Conservation (phyloP, 2,329 filamentous ascomycete genomes). For the Aspergillus neoniger region DNA sequence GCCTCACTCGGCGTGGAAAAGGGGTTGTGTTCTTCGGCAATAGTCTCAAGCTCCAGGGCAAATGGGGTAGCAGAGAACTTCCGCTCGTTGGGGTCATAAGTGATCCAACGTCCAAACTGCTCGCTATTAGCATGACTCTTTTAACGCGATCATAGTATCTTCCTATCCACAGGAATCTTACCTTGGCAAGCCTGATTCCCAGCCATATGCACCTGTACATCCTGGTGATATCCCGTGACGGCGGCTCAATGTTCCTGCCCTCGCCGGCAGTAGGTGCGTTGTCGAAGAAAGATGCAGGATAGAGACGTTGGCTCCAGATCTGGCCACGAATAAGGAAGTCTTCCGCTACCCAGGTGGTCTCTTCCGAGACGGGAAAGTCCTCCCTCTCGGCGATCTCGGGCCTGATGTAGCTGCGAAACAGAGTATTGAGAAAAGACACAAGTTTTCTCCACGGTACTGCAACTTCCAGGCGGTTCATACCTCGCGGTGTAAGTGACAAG, state of each 20-base stretch:
- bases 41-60: conserved; percentile 28
- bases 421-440: conserved; percentile 55
- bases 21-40: conserved; percentile 16
- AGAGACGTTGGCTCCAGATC: conserved; percentile 53
- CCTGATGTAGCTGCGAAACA: conserved; percentile 45
- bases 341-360: conserved; percentile 56
- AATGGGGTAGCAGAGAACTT: conserved; percentile 37
- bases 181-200: conserved; percentile 46
- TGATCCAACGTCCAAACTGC: conserved; percentile 45
- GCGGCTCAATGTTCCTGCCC: conserved; percentile 54
- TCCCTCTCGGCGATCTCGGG: conserved; percentile 39
- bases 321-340: conserved; percentile 61
- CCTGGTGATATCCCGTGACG: conserved; percentile 51
- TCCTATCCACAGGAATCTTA: conserved; percentile 29
- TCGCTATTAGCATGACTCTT: conserved; percentile 7
- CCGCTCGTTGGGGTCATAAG: conserved; percentile 33
- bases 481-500: conserved; percentile 39
- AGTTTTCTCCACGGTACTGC: conserved; percentile 56
- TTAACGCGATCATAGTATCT: background rate
- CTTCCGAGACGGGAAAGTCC: conserved; percentile 47
- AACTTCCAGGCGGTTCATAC: conserved; percentile 43
- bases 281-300: conserved; percentile 54
- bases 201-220: conserved; percentile 56
- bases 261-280: conserved; percentile 55
- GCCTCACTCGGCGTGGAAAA: conserved; percentile 9